Evolutionary conservation across 2,329 filamentous ascomycete genomes (phyloP).

Genomic region (Cytospora schulzeri): DNA sequence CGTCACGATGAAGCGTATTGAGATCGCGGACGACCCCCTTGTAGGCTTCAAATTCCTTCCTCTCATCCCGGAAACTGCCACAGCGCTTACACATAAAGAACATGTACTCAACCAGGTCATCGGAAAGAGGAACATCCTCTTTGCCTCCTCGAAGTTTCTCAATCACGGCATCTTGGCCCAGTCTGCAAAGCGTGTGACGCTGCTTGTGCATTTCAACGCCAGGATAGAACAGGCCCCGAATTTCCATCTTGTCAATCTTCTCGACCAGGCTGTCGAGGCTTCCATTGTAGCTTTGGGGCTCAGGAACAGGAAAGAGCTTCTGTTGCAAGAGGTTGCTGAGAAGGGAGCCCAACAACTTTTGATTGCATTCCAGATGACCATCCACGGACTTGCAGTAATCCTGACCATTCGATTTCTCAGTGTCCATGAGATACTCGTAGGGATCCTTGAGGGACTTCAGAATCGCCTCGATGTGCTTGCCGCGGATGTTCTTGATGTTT

Average conservation of each 20-base stretch:
- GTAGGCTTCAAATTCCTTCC: slow-evolving; percentile 24
- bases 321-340: slow-evolving; percentile 22
- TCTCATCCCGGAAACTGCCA: slow-evolving; percentile 7
- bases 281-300: slow-evolving; percentile 9
- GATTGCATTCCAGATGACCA: slow-evolving; percentile 23
- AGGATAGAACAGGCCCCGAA: slow-evolving; percentile 21
- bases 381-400: slow-evolving; percentile 23
- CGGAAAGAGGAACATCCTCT: slow-evolving; percentile 15
- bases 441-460: slow-evolving; percentile 12
- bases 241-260: slow-evolving; percentile 20
- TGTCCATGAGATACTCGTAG: slow-evolving; percentile 16
- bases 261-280: slow-evolving; percentile 12
- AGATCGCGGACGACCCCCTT: slow-evolving; percentile 5
- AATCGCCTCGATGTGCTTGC: slow-evolving; percentile 6
- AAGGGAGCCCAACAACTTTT: slow-evolving; percentile 26
- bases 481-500: slow-evolving; percentile 13
- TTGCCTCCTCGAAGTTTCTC: slow-evolving; percentile 4
- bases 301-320: slow-evolving; percentile 23
- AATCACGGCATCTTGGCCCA: slow-evolving; percentile 20
- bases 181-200: slow-evolving; percentile 20
- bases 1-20: slow-evolving; percentile 11
- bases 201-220: slow-evolving; percentile 22
- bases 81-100: slow-evolving; percentile 15
- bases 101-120: slow-evolving; percentile 21
- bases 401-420: neutral